Percentiles rank a stretch among this genome's conserved stretches.
Conservation (phyloP, 768 basidiomycete genomes). For the Multifurca ochricompacta region DNA sequence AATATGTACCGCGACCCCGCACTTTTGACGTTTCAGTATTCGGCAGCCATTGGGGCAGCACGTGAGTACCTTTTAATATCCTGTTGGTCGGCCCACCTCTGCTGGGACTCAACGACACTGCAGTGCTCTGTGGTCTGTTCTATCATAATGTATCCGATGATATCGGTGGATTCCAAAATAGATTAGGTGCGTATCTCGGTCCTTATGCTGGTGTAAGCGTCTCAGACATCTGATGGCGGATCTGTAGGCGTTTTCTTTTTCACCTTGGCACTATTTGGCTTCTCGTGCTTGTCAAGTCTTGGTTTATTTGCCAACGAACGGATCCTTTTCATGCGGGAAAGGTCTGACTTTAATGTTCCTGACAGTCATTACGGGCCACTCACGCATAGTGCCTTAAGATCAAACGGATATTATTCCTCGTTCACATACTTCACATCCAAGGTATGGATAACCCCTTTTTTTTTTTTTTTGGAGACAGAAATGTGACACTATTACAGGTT, state of each 20-base stretch:
- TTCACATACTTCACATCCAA: constrained; percentile 97
- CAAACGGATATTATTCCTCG: constrained; percentile 96
- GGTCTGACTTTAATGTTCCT: constrained; percentile 40
- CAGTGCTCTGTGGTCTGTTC: constrained; percentile 90
- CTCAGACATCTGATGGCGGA: neutral
- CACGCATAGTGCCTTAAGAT: constrained; percentile 51
- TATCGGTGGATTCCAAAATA: constrained; percentile 95
- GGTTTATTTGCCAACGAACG: constrained; percentile 93
- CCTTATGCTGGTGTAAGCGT: neutral
- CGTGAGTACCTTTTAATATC: constrained; percentile 41
- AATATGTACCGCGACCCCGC: constrained; percentile 95
- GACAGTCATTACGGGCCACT: neutral
- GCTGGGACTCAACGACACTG: neutral
- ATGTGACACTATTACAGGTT: constrained; percentile 55
- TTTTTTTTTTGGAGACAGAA: neutral
- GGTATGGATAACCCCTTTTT: constrained; percentile 33
- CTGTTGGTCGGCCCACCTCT: constrained; percentile 4
- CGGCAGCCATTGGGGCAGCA: constrained; percentile 75
- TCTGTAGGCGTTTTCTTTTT: constrained; percentile 87
- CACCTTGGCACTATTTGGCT: constrained; percentile 91
- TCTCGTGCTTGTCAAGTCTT: constrained; percentile 91
- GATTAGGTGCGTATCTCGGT: constrained; percentile 49
- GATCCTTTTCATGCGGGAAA: constrained; percentile 96
- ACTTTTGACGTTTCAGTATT: constrained; percentile 83
- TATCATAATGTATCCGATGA: constrained; percentile 88